A percentile compares a stretch with the other conserved stretches of the same genome.
Conservation (phyloP, 2,329 filamentous ascomycete genomes). For the Chaetomium globosum region DNA sequence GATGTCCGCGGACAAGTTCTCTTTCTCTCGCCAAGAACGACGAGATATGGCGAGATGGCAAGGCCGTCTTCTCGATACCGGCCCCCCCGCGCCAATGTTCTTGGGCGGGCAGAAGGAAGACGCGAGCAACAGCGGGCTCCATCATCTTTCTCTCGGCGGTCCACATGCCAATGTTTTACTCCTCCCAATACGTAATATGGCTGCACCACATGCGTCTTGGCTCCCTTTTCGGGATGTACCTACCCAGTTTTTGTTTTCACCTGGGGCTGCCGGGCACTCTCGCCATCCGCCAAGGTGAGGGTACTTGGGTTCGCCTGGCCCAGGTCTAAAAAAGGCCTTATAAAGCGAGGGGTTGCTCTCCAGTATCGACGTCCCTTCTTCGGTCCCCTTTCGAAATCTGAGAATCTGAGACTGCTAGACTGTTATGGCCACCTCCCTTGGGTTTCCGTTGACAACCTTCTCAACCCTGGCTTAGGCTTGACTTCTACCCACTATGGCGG, state of each 20-base stretch:
- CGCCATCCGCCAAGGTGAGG: not conserved
- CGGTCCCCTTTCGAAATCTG: not conserved
- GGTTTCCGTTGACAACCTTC: not conserved
- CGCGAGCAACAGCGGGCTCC: not conserved
- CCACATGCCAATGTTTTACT: not conserved
- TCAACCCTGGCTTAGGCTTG: not conserved
- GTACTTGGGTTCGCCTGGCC: not conserved
- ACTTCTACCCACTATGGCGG: not conserved
- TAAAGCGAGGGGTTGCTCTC: not conserved
- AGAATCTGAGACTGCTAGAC: not conserved
- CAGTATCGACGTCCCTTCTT: not conserved
- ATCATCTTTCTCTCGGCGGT: not conserved
- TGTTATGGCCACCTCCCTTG: not conserved
- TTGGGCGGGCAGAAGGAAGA: not conserved
- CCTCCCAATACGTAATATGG: slow-evolving; percentile 1
- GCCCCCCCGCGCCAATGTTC: not conserved
- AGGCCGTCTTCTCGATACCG: not conserved
- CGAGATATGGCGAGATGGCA: not conserved
- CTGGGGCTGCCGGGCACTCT: not conserved
- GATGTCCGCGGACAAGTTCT: not conserved
- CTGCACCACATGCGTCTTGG: not conserved
- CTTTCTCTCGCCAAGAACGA: not conserved
- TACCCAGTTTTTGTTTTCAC: not conserved
- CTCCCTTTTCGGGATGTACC: not conserved
- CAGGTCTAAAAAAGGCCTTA: not conserved